These are phyloP conservation scores for Hymenoscyphus fraxineus DNA, from an alignment of 2,329 filamentous ascomycete species.

Conservation along the genomic window DNA sequence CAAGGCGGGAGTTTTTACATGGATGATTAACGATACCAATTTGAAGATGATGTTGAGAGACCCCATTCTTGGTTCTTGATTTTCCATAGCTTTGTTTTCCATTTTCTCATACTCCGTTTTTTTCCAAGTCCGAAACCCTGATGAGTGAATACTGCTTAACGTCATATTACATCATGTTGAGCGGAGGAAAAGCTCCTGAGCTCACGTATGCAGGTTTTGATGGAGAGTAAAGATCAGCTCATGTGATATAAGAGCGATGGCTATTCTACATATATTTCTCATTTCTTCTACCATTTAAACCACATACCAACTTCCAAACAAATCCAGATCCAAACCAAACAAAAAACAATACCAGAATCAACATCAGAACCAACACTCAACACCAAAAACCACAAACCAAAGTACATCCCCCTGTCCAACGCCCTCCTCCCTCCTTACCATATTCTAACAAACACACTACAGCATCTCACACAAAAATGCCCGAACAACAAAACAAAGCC, in stretches of 20 bases:
- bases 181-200: slow-evolving; percentile 15
- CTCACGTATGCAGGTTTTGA: neutral
- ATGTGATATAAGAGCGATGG: neutral
- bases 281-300: neutral
- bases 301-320: too few relatives aligned
- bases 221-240: neutral
- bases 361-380: neutral
- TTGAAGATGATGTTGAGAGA: slow-evolving; percentile 8
- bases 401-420: neutral
- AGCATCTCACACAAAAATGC: neutral
- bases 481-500: slow-evolving; percentile 45
- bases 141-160: neutral
- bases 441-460: neutral
- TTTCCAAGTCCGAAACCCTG: neutral
- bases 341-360: neutral
- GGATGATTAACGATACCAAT: slow-evolving; percentile 34
- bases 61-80: neutral
- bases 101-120: too few relatives aligned
- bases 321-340: neutral
- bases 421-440: neutral
- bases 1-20: slow-evolving; percentile 21
- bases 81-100: neutral
- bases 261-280: neutral
- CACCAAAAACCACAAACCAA: neutral
- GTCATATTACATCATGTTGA: neutral